Base-by-base conservation (phyloP, 495 filamentous ascomycete genomes). In the Hyaloscypha variabilis region DNA sequence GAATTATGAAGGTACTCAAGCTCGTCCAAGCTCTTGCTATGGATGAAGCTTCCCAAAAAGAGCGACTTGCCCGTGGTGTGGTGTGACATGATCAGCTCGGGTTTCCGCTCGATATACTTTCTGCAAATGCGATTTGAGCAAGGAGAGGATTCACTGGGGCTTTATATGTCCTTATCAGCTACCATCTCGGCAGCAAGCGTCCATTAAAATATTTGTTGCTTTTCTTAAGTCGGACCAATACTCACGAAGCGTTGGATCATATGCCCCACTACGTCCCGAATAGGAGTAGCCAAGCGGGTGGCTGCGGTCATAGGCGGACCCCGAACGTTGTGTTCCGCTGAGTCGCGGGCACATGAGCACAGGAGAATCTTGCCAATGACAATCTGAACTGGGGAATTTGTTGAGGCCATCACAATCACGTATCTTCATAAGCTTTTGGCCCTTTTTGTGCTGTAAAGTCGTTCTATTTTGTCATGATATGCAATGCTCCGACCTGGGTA, bases 1-100 rank as follows among this genome's bases (percentile, higher is more conserved):
- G 87, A 82, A 61, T 85, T 75, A 58, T 86, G 78, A 26, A 86
- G 69, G 76, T 81, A 79, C 39, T 88, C 82, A 25, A 91, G 77
- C 63, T 87, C 78, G 28, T 76, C 73, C 28, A 88, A 76, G 8
- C 75, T 77, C 66, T 78, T 81, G 76, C 81, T 78, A 72, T 90
- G 84, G 60, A 89, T 78, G 65, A 89, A 89, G 10, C 81, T 76
- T 34, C 88, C 88, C 55, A 69, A 31, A 55, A 68, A 74, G 58
- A 74, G 63, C 10, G 64, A 62, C 30, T 66, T 69, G n/a, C 25
- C 39, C 2, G 31, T 24, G 19, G 54, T 24, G 23, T 55, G 56
- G 29, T 25, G 17, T 52, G 66, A 28, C 66, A 64, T 64, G 56
- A 53, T 65, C 25, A 64, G 52, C 51, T 17, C 10, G 42, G 10